A percentile compares a stretch with the other conserved stretches of the same genome.
Evolutionary conservation across 2,329 filamentous ascomycete species (phyloP).

Genomic region (Cladophialophora yegresii): DNA sequence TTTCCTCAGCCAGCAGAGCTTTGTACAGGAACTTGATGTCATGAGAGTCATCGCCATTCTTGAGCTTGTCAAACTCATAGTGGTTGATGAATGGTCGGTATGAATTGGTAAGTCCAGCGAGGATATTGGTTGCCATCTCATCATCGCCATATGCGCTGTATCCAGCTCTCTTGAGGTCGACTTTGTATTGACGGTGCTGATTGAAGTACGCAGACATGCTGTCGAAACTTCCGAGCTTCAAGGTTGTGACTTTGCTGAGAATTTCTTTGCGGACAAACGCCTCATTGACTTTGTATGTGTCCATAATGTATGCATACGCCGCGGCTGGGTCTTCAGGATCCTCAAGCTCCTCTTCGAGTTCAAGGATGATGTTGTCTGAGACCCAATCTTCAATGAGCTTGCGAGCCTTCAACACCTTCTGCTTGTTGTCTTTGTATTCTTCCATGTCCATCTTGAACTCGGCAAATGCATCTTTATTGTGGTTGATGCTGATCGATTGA

Average conservation of each 20-base stretch:
- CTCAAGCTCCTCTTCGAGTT: conserved; percentile 18
- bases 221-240: conserved; percentile 9
- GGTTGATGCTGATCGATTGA: too few relatives aligned
- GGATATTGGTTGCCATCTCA: not conserved
- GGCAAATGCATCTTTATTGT: not conserved
- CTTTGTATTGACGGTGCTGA: conserved; percentile 9
- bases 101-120: conserved; percentile 1
- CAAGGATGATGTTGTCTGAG: not conserved
- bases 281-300: conserved; percentile 11
- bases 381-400: conserved; percentile 1
- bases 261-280: not conserved
- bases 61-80: conserved; percentile 7
- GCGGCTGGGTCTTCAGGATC: not conserved
- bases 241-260: not conserved
- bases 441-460: not conserved
- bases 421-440: conserved; percentile 1
- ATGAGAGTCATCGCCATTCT: not conserved
- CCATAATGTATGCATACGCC: conserved; percentile 10
- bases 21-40: conserved; percentile 10
- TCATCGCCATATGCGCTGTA: not conserved
- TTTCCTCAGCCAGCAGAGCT: conserved; percentile 7
- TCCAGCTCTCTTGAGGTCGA: conserved; percentile 9
- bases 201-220: conserved; percentile 13
- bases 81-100: conserved; percentile 7
- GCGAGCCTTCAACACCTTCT: not conserved